phyloP scores from a whole-genome alignment of 306 rosid genomes.

The Cicer cuneatum region DNA sequence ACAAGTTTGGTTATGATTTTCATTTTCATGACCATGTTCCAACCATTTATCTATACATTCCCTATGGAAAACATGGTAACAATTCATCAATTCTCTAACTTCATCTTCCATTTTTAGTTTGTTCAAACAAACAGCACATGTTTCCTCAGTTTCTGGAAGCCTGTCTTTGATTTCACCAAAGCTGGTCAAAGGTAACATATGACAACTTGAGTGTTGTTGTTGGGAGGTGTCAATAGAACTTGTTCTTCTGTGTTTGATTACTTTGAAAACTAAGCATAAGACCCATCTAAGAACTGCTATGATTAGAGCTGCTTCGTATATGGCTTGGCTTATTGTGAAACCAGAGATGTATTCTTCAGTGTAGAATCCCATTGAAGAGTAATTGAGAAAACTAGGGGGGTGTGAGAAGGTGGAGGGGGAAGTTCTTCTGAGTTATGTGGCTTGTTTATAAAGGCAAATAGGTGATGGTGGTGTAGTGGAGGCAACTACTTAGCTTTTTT shows the following conservation, averaged over 20 bases:
- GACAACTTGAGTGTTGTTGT: not conserved
- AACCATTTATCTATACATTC: constrained; percentile 85
- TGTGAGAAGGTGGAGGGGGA: constrained; percentile 58
- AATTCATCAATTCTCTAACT: constrained; percentile 73
- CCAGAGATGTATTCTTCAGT: constrained; percentile 49
- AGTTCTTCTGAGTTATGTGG: constrained; percentile 40
- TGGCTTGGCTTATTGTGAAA: constrained; percentile 53
- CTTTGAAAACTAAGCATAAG: constrained; percentile 52
- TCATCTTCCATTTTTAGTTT: constrained; percentile 56
- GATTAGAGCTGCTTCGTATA: constrained; percentile 69
- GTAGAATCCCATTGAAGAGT: constrained; percentile 56
- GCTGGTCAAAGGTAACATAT: constrained; percentile 48
- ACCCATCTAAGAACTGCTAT: constrained; percentile 72
- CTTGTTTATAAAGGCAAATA: constrained; percentile 60
- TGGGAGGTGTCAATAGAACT: too few species aligned
- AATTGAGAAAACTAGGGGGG: not conserved
- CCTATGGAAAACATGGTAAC: constrained; percentile 75
- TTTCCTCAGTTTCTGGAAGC: constrained; percentile 51
- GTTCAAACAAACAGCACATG: constrained; percentile 79
- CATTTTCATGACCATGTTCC: constrained; percentile 56
- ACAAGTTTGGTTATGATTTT: constrained; percentile 59
- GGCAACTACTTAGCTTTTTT: constrained; percentile 14
- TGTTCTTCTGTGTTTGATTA: constrained; percentile 43
- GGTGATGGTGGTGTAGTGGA: constrained; percentile 28
- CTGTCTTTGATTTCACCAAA: constrained; percentile 61